phyloP scores from a whole-genome alignment of 306 rosid species.

The Trifolium dubium region DNA sequence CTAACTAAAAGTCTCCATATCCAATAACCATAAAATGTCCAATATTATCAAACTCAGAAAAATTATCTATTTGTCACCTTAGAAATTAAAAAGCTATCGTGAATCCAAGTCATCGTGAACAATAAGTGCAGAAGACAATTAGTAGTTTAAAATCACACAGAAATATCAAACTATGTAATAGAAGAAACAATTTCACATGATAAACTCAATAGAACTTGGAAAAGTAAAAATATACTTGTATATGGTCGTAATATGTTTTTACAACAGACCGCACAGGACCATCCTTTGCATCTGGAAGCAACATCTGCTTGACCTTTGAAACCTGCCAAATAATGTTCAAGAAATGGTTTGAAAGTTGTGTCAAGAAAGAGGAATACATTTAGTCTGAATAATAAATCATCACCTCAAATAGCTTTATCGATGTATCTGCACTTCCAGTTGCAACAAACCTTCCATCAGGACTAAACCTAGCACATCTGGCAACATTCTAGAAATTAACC shows the following conservation, averaged over 20 bases:
- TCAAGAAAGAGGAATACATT: conserved; percentile 20
- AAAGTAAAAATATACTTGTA: conserved; percentile 52
- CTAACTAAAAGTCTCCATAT: neutral
- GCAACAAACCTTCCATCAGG: conserved; percentile 89
- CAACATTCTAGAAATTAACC: conserved; percentile 81
- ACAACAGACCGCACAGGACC: conserved; percentile 84
- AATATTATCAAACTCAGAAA: conserved; percentile 13
- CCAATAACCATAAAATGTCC: neutral
- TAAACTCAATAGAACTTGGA: conserved; percentile 10
- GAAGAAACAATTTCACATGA: conserved; percentile 24
- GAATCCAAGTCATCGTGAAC: conserved; percentile 16
- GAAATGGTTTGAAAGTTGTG: conserved; percentile 30
- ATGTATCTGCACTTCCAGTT: conserved; percentile 91
- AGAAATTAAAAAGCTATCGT: neutral
- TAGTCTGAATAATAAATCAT: conserved; percentile 25
- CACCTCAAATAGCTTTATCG: conserved; percentile 95
- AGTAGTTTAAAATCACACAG: neutral
- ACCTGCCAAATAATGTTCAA: conserved; percentile 57
- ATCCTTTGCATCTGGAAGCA: conserved; percentile 81
- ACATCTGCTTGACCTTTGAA: conserved; percentile 85
- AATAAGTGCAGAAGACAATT: neutral
- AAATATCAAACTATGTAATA: conserved; percentile 5
- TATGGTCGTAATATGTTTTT: conserved; percentile 84
- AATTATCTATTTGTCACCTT: conserved; percentile 10
- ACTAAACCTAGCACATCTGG: conserved; percentile 94